Evolutionary conservation across 2,329 filamentous ascomycete species (phyloP).

Genomic region (Shiraia bambusicola): DNA sequence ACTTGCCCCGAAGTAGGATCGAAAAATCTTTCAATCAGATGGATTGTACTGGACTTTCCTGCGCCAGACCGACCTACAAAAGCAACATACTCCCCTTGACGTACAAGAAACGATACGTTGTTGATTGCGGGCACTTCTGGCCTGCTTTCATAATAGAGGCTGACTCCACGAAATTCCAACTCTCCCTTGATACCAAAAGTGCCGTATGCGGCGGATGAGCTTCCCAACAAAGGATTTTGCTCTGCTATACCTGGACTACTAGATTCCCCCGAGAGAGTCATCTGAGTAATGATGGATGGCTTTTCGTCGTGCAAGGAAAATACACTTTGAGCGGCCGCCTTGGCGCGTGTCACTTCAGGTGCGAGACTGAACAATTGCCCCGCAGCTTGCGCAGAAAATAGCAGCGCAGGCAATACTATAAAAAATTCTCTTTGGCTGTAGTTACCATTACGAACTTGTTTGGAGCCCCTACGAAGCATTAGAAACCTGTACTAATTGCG

Average conservation of each 20-base stretch:
- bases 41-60: slow-evolving; percentile 49
- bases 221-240: slow-evolving; percentile 12
- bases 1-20: slow-evolving; percentile 45
- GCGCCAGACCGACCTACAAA: slow-evolving; percentile 50
- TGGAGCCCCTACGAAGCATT: slow-evolving; percentile 36
- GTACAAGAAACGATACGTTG: slow-evolving; percentile 44
- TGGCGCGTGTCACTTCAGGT: slow-evolving; percentile 49
- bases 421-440: slow-evolving; percentile 49
- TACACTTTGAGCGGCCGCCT: slow-evolving; percentile 48
- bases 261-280: not conserved
- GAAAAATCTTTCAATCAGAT: slow-evolving; percentile 52
- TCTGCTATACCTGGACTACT: slow-evolving; percentile 1
- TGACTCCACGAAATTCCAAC: slow-evolving; percentile 38
- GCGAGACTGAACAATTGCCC: slow-evolving; percentile 51
- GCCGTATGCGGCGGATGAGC: slow-evolving; percentile 19
- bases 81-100: slow-evolving; percentile 41
- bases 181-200: slow-evolving; percentile 26
- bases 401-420: slow-evolving; percentile 48
- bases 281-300: slow-evolving; percentile 41
- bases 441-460: slow-evolving; percentile 47
- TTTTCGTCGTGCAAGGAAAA: slow-evolving; percentile 46
- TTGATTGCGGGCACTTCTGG: slow-evolving; percentile 38
- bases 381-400: slow-evolving; percentile 51
- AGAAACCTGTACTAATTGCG: not conserved
- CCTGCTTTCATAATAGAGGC: slow-evolving; percentile 35